Base-by-base conservation (phyloP, 768 basidiomycete species). In the Boletus reticulatus region DNA sequence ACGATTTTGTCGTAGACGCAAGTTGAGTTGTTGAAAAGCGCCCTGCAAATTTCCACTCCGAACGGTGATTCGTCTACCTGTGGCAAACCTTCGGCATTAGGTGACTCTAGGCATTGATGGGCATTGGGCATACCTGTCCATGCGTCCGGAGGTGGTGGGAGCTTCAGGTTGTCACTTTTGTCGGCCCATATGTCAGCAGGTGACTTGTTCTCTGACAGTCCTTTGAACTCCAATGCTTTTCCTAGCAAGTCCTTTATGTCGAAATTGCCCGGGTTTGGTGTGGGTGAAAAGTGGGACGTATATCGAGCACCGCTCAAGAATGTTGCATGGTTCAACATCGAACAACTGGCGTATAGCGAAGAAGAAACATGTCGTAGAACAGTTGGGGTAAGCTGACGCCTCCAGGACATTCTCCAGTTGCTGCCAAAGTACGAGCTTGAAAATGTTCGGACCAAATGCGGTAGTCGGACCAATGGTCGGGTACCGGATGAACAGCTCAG, bases 61-160 rank as follows among this genome's bases (percentile, higher is more conserved):
- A 37, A 88, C 82, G 16, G 34, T 39, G 14, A 90, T 75, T 52
- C 78, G 85, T 44, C 90, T 85, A 44, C 89, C 89, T 90, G 65
- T 37, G 43, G 52, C 24, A 51, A 48, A 43, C 24, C 27, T 48
- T 72, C 12, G 54, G 49, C 24, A 47, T 43, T 20, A 17, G 32
- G 44, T 31, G 45, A 17, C 14, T 41, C 37, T 20, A 47, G 27
- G 36, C 1, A 13, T 42, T 29, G 36, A 47, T 2, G 19, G 32
- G 52, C 54, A 48, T 22, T 22, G 22, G 24, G 29, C 29, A 8
- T 48, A 67, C 87, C 87, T 62, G 80, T 71, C 70, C 85, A 89
- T 10, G 85, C 63, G 59, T 82, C 72, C 24, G 76, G 72, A 50
- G 81, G 81, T 20, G 70, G 67, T 19, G 63, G 60, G 19, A 76